A percentile compares a stretch with the other conserved stretches of the same genome.
Evolutionary conservation across 2,329 filamentous ascomycete genomes (phyloP).

Genomic region (Monilinia aucupariae): DNA sequence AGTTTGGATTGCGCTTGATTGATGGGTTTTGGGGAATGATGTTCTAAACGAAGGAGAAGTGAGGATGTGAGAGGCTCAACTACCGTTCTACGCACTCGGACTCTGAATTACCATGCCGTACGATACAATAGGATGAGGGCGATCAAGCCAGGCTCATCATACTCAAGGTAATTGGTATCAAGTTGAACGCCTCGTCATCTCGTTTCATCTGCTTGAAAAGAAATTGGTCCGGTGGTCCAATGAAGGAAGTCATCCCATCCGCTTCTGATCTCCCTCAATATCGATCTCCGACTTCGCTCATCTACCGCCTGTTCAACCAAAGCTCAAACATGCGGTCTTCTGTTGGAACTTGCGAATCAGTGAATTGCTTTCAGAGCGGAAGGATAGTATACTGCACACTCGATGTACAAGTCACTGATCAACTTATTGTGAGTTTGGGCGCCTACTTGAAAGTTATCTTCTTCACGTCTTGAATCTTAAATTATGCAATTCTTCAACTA

Average conservation of each 20-base stretch:
- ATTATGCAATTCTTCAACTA: neutral
- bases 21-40: neutral
- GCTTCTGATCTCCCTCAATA: neutral
- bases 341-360: neutral
- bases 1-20: neutral
- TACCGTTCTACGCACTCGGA: too few species aligned
- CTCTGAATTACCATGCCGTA: too few species aligned
- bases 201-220: neutral
- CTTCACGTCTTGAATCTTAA: neutral
- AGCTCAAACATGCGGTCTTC: neutral
- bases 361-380: neutral
- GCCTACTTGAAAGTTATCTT: too few species aligned
- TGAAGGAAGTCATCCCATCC: neutral
- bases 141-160: neutral
- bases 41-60: too few species aligned
- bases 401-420: neutral
- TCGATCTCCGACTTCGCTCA: neutral
- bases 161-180: neutral
- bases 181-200: neutral
- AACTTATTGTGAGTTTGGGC: neutral
- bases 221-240: neutral
- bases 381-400: neutral
- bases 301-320: neutral
- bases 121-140: neutral
- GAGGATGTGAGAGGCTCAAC: too few species aligned